Conservation (phyloP, 352 stramenopile genomes). For the Thalassiosira sp. region DNA sequence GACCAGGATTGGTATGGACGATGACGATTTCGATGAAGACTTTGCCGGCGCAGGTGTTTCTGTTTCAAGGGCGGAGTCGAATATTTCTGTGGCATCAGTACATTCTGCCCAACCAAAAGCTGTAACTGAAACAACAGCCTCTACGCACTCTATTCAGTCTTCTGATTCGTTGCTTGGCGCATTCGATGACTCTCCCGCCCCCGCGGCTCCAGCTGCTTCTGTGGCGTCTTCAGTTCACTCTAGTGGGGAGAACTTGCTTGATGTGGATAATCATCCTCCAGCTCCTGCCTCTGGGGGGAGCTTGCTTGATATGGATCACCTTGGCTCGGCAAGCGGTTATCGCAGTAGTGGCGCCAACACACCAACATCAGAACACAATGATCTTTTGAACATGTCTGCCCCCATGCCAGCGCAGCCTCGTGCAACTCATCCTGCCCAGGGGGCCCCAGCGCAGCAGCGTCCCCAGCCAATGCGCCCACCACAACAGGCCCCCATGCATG, state of each 20-base stretch:
- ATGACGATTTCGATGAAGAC: constrained; percentile 72
- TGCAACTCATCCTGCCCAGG: constrained; percentile 13
- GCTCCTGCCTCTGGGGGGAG: constrained; percentile 28
- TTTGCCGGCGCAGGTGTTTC: constrained; percentile 38
- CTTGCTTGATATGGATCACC: constrained; percentile 61
- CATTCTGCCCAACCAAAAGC: constrained; percentile 23
- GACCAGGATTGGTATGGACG: constrained; percentile 63
- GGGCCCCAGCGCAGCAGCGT: constrained; percentile 31
- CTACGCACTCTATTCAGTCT: constrained; percentile 27
- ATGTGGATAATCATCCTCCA: constrained; percentile 34
- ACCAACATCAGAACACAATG: constrained; percentile 46
- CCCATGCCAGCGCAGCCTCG: constrained; percentile 39
- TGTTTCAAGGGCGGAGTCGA: constrained; percentile 42
- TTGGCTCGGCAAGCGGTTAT: constrained; percentile 21
- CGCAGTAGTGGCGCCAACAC: constrained; percentile 26
- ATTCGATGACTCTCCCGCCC: constrained; percentile 52
- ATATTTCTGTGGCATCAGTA: constrained; percentile 35
- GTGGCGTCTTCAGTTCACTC: constrained; percentile 20
- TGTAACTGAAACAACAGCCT: constrained; percentile 20
- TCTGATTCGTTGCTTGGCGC: constrained; percentile 64
- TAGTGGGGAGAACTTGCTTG: constrained; percentile 49
- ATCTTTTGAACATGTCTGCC: constrained; percentile 78
- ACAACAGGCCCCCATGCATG: constrained; percentile 31
- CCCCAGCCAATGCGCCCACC: constrained; percentile 34
- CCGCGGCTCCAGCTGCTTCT: constrained; percentile 28